These are phyloP conservation scores for Orbilia oligospora DNA, from an alignment of 2,329 filamentous ascomycete genomes.

Conservation along the genomic window DNA sequence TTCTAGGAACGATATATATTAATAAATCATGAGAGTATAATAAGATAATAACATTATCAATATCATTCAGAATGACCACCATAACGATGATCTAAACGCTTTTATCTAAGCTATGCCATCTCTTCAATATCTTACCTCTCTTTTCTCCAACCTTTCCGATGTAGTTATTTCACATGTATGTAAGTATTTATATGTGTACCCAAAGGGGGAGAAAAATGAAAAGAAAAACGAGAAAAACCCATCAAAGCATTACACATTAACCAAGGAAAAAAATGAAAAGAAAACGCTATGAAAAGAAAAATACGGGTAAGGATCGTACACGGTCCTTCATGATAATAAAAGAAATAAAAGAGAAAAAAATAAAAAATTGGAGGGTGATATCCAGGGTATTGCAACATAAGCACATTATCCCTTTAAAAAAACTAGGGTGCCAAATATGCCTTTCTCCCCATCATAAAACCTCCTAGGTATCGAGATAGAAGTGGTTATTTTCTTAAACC, in stretches of 20 bases:
- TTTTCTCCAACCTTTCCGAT: not conserved
- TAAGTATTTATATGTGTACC: too few species aligned
- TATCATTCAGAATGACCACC: conserved; percentile 10
- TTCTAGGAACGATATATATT: not conserved
- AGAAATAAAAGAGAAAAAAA: not conserved
- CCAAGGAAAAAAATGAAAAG: conserved; percentile 5
- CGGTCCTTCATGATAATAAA: not conserved
- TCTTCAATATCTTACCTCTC: conserved; percentile 7
- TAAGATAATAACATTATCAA: conserved; percentile 17
- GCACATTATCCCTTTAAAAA: conserved; percentile 6
- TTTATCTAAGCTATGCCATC: conserved; percentile 18
- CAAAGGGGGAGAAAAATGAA: not conserved
- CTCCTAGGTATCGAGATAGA: not conserved
- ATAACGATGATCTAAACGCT: conserved; percentile 28
- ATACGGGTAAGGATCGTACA: not conserved
- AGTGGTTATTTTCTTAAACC: conserved; percentile 23
- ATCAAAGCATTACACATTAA: conserved; percentile 24
- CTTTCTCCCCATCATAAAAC: not conserved
- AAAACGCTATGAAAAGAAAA: conserved; percentile 22
- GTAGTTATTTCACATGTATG: not conserved
- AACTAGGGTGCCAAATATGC: conserved; percentile 4
- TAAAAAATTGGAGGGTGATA: not conserved
- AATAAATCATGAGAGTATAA: not conserved
- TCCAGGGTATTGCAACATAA: conserved; percentile 4
- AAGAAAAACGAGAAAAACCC: conserved; percentile 3